Evolutionary conservation across 2,329 filamentous ascomycete species (phyloP), one percentile per base, ranked within the genome.

Genomic region (Periconia digitata): DNA sequence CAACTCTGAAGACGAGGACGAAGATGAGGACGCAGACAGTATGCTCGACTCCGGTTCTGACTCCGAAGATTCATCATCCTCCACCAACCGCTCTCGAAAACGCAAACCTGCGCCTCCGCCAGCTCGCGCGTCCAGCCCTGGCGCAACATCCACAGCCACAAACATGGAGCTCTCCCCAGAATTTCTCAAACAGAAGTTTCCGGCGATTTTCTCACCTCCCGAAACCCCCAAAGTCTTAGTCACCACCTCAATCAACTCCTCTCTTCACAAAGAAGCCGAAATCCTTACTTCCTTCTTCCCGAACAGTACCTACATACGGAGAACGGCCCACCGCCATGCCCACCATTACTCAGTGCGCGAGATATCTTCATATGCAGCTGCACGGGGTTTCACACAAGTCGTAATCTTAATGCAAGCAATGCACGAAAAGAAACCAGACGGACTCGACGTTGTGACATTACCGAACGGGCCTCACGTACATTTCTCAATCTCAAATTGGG

Each of bases 261-360:
- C 87, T 1, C 83, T 97, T 12, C 92, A 99, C 77, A 73, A 86
- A 53, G 85, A 95, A 76, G 92, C 90, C 41, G 74, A 88, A 50
- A 79, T 91, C 35, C 81, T 97, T 51, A 89, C 86, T 51, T 81
- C 82, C 8, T 76, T 97, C 51, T 95, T 97, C 74, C 92, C 94
- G 48, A 86, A 87, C 70, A 80, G 78, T 60, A 79, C 77, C 38
- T 96, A 97, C 74, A 88, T 99, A 59, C 89, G 85, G 2, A 87
- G 94, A 49, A 91, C 89, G 7, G 84, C 85, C 10, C 91, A 96
- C 71, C 85, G 85, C 44, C 90, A 92, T 71, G 84, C 85, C 8
- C 85, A 96, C 79, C 95, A 95, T 69, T 97, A 96, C 76, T 92
- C 87, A 20, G 81, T 99, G 20, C 83, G 89, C 42, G 94, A 99